Conservation (phyloP, 1,284 basidiomycete species). For the Albatrellus sp. region DNA sequence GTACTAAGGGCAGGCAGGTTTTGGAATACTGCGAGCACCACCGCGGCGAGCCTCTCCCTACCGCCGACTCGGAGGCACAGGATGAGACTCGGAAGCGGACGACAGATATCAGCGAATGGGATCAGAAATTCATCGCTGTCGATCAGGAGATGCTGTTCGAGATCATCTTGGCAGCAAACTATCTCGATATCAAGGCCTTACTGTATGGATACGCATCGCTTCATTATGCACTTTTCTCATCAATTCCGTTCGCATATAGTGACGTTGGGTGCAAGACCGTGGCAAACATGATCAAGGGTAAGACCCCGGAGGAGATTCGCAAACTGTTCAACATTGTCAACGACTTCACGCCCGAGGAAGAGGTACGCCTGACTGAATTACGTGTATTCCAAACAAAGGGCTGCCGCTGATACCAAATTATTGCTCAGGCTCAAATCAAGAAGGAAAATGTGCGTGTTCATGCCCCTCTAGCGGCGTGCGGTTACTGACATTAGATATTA, state of each 20-base stretch:
- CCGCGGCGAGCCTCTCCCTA: constrained; percentile 90
- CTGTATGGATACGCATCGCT: constrained; percentile 48
- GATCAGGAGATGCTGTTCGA: constrained; percentile 98
- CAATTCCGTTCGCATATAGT: constrained; percentile 27
- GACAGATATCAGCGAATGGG: constrained; percentile 98
- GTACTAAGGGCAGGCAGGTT: constrained; percentile 42
- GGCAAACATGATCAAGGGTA: constrained; percentile 99
- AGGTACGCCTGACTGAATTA: constrained; percentile 35
- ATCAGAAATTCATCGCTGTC: constrained; percentile 94
- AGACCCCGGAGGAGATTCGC: constrained; percentile 92
- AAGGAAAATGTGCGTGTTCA: constrained; percentile 82
- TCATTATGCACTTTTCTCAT: constrained; percentile 2
- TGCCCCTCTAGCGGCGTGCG: neutral
- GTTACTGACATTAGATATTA: constrained; percentile 8
- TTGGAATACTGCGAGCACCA: constrained; percentile 99
- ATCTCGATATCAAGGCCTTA: constrained; percentile 98
- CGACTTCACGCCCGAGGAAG: constrained; percentile 98
- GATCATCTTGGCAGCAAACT: constrained; percentile 99
- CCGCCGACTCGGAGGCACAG: constrained; percentile 70
- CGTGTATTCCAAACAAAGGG: no score
- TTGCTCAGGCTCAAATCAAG: constrained; percentile 85
- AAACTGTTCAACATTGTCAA: constrained; percentile 97
- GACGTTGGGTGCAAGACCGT: constrained; percentile 99
- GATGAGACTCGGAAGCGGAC: constrained; percentile 97
- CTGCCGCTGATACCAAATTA: neutral